These are phyloP conservation scores for Trichoderma sp. DNA, from an alignment of 2,329 filamentous ascomycete species.

Conservation along the genomic window DNA sequence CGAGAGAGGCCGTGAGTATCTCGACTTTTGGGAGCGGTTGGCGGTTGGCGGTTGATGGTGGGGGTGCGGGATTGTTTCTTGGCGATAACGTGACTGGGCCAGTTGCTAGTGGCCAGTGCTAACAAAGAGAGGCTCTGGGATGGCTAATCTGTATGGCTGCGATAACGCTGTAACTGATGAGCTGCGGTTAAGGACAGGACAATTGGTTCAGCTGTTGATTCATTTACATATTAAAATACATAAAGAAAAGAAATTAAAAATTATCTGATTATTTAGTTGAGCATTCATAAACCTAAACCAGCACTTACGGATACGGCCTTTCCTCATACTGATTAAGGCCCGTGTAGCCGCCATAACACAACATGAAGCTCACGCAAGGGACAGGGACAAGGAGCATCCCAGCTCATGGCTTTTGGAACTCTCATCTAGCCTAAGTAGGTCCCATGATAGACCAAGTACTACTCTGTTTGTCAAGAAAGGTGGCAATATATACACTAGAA, in stretches of 20 bases:
- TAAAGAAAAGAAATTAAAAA: neutral
- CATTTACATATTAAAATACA: neutral
- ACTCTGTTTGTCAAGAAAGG: neutral
- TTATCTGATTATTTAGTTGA: neutral
- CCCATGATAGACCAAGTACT: neutral
- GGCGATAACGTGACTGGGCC: slow-evolving; percentile 20
- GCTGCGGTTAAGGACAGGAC: neutral
- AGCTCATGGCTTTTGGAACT: neutral
- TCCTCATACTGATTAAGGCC: neutral
- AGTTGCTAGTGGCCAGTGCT: neutral
- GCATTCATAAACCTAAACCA: neutral
- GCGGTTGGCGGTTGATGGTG: slow-evolving; percentile 13
- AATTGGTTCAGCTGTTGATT: neutral
- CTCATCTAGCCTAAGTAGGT: neutral
- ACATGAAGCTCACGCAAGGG: neutral
- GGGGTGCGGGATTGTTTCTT: slow-evolving; percentile 14
- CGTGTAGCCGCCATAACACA: neutral
- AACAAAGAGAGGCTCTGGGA: neutral
- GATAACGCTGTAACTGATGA: neutral
- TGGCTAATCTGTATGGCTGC: neutral
- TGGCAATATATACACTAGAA: neutral
- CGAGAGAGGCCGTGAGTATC: neutral
- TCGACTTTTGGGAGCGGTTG: neutral
- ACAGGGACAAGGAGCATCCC: neutral
- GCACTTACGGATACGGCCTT: neutral